phyloP scores from a whole-genome alignment of 169 alveolate genomes.

The Eimeria praecox region DNA sequence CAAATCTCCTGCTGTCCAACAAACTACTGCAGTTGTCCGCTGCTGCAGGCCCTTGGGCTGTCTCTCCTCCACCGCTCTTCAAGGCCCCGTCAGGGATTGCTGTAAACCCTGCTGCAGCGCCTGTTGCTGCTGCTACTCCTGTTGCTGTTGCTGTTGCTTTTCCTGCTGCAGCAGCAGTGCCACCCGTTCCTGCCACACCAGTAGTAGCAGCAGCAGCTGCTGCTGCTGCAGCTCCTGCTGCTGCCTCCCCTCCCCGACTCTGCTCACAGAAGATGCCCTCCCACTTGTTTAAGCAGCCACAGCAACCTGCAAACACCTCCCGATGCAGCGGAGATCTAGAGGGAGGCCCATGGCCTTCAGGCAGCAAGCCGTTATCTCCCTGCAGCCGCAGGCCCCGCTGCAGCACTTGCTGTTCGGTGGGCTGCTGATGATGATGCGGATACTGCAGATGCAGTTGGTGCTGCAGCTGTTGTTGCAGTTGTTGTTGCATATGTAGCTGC shows the following conservation, averaged over 20 bases:
- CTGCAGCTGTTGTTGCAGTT: neutral
- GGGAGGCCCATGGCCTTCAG: neutral
- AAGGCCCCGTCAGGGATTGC: neutral
- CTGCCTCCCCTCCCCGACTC: neutral
- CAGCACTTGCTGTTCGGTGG: neutral
- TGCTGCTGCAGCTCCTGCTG: neutral
- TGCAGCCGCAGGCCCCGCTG: constrained; percentile 34
- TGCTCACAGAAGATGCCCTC: constrained; percentile 2
- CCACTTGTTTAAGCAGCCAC: constrained; percentile 54
- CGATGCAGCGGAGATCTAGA: neutral
- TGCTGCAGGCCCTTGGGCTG: neutral
- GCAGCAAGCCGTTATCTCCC: constrained; percentile 11
- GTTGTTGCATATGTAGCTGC: constrained; percentile 5
- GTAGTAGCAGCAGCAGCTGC: neutral
- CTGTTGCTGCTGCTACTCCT: neutral
- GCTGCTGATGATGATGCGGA: constrained; percentile 18
- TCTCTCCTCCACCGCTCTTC: neutral
- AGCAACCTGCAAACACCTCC: constrained; percentile 8
- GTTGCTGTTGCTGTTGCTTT: neutral
- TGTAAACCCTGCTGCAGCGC: neutral
- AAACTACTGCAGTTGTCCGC: neutral
- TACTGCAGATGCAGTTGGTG: constrained; percentile 21
- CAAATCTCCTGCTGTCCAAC: neutral
- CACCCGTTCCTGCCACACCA: neutral
- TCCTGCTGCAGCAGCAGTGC: constrained; percentile 18